Percentiles rank a stretch among this genome's conserved stretches.
Evolutionary conservation across 1,284 basidiomycete genomes (phyloP).

Genomic region (Sporisorium iseilematis-ciliati): DNA sequence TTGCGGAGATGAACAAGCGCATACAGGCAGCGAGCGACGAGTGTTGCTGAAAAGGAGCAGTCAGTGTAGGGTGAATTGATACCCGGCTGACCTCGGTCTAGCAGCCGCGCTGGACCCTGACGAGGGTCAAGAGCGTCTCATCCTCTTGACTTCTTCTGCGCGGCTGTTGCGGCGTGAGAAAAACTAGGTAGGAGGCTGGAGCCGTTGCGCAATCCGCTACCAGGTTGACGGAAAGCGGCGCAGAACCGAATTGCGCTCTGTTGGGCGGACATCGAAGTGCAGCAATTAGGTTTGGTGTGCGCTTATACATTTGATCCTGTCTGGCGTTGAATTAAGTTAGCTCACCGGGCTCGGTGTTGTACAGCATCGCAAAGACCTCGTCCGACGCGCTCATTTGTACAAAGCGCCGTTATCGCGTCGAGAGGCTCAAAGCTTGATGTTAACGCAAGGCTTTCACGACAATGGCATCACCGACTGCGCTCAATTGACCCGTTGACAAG

Average conservation of each 20-base stretch:
- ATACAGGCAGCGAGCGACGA: constrained; percentile 1
- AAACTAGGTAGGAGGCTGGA: too few relatives aligned
- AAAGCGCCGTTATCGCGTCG: not conserved
- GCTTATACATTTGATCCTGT: not conserved
- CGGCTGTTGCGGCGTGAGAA: not conserved
- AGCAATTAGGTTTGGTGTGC: not conserved
- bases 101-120: not conserved
- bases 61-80: not conserved
- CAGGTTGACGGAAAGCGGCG: not conserved
- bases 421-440: not conserved
- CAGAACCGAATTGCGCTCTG: not conserved
- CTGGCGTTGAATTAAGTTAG: not conserved
- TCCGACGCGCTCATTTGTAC: constrained; percentile 12
- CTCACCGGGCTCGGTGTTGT: constrained; percentile 14
- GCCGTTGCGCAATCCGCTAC: not conserved
- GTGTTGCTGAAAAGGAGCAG: not conserved
- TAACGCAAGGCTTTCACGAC: not conserved
- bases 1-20: constrained; percentile 14
- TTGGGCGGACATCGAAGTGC: not conserved
- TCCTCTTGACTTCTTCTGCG: not conserved
- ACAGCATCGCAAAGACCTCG: constrained; percentile 14
- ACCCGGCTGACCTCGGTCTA: too few relatives aligned
- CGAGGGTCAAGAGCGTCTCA: constrained; percentile 3
- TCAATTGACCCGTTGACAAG: not conserved
- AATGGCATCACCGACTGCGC: not conserved